Conservation (phyloP, 805 yeast genomes). For the Diddensiella santjacobensis region DNA sequence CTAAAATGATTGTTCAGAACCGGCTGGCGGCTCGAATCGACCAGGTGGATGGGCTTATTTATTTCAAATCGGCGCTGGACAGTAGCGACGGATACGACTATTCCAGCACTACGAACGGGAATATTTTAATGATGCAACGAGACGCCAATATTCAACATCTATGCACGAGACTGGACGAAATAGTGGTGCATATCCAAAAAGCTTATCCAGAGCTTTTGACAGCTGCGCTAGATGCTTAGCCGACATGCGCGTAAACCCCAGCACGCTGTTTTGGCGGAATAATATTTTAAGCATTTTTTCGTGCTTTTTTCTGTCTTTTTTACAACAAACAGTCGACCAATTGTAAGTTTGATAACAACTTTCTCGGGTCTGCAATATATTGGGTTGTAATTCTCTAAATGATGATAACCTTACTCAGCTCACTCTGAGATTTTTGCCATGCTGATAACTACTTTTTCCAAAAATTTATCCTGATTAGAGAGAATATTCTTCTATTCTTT, state of each 20-base stretch:
- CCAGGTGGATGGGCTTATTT: constrained; percentile 27
- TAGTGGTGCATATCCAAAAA: constrained; percentile 14
- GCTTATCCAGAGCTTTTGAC: constrained; percentile 2
- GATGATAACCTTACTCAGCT: constrained; percentile 29
- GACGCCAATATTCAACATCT: constrained; percentile 20
- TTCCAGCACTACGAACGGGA: neutral
- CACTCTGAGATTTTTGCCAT: constrained; percentile 27
- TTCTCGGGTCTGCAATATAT: neutral
- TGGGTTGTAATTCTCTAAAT: constrained; percentile 10
- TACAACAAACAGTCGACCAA: neutral
- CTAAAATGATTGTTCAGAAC: constrained; percentile 31
- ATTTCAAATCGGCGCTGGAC: constrained; percentile 7
- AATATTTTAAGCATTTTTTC: too few species aligned
- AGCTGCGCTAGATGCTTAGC: too few species aligned
- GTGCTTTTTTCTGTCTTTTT: neutral
- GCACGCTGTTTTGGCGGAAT: too few species aligned
- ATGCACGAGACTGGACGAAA: constrained; percentile 24
- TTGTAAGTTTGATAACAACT: neutral
- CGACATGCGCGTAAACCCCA: too few species aligned
- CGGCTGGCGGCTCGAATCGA: constrained; percentile 31
- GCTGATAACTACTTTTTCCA: constrained; percentile 19
- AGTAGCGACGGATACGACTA: neutral
- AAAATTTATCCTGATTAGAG: too few species aligned
- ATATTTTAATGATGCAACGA: constrained; percentile 12
- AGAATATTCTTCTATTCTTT: too few species aligned